Base-by-base conservation (phyloP, 2,329 filamentous ascomycete species). In the Neonectria ditissima region DNA sequence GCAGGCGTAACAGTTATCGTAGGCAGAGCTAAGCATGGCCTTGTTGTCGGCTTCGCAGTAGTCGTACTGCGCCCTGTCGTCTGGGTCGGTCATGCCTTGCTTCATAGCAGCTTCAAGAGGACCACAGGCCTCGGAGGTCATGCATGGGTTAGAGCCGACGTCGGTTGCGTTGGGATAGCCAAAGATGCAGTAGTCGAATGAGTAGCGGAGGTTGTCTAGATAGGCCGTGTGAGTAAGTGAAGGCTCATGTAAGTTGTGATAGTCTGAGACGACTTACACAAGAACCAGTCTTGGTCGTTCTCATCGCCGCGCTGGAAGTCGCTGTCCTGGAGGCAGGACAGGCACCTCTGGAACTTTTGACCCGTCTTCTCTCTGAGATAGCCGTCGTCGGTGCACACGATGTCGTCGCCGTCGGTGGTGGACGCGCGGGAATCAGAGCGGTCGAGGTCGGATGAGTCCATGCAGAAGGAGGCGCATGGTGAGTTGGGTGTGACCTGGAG, bases 281-380 rank as follows among this genome's bases (percentile, higher is more conserved):
- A 68, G 65, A 87, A 87, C 85, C 85, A 87, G 51, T 79, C 78
- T 64, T 85, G 83, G 65, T 88, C 86, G 58, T 75, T 87, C 74
- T 87, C 84, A 7, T 62, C 60, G 1, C 80, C 83, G 37, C 82
- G 76, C 3, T 77, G 72, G 63, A 81, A 86, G 10, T 78, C 79
- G 74, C 85, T 87, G 28, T 80, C 80, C 69, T 87, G 82, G 28
- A 88, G 76, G 69, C 86, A 88, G 39, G 75, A 80, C 73, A 87
- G 77, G 70, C 86, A 88, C 14, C 74, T 75, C 69, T 82, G 76
- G 72, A 84, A 84, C 69, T 82, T 85, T 55, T 77, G 76, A 1
- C 85, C 85, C 3, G 72, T 54, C 0, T 76, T 28, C 2, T 78
- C 73, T 14, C 71, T 77, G 24, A 73, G 72, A 60, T 83, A 84